These are phyloP conservation scores for Solanum peruvianum DNA, from an alignment of 257 asterid species.

Conservation along the genomic window DNA sequence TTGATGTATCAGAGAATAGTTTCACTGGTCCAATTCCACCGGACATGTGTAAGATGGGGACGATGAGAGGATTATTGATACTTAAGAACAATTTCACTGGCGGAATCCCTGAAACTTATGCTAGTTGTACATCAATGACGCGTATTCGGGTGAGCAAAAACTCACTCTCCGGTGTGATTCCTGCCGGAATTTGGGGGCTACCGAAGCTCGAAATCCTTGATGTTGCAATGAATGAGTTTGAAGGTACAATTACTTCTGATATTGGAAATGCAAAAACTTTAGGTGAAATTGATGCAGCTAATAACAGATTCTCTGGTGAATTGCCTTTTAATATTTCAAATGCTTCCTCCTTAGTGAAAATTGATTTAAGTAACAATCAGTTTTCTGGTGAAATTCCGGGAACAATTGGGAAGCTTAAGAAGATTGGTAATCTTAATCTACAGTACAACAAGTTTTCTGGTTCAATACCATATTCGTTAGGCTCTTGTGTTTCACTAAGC, in stretches of 20 bases:
- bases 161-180: constrained; percentile 55
- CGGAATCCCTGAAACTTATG: constrained; percentile 55
- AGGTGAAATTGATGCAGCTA: constrained; percentile 27
- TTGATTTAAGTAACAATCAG: constrained; percentile 48
- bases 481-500: constrained; percentile 46
- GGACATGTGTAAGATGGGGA: constrained; percentile 70
- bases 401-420: constrained; percentile 40
- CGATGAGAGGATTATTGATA: constrained; percentile 41
- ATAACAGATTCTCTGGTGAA: constrained; percentile 45
- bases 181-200: constrained; percentile 69
- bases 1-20: constrained; percentile 65
- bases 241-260: constrained; percentile 49
- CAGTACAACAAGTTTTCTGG: constrained; percentile 57
- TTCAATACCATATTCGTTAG: constrained; percentile 52
- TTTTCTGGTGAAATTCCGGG: constrained; percentile 57
- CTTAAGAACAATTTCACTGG: constrained; percentile 69
- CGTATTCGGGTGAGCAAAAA: constrained; percentile 66
- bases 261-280: constrained; percentile 50
- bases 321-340: constrained; percentile 42
- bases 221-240: constrained; percentile 33
- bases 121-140: constrained; percentile 31
- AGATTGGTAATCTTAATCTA: constrained; percentile 34
- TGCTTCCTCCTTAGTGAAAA: constrained; percentile 28
- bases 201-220: constrained; percentile 45
- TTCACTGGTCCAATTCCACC: constrained; percentile 79